A percentile compares a stretch with the other conserved stretches of the same genome.
Conservation (phyloP, 495 filamentous ascomycete species). For the Cairneyella variabilis region DNA sequence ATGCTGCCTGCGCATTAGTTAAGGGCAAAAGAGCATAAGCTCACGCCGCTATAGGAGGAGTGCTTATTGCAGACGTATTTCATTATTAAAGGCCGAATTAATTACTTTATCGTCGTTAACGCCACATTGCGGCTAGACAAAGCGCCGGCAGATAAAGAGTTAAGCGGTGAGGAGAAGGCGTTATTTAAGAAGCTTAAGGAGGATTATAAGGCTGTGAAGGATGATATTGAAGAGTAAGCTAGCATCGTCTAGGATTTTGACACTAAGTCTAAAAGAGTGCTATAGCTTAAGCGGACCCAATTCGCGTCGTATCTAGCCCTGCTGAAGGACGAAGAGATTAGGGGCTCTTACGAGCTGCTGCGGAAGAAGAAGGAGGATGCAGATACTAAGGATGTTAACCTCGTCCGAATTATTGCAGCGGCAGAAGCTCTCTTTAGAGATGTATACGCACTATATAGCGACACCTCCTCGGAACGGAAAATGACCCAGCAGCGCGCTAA, state of each 20-base stretch:
- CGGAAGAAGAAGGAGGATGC: constrained; percentile 2
- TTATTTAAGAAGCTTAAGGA: no score
- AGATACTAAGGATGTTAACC: not conserved
- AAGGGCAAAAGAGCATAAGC: no score
- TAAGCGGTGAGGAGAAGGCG: no score
- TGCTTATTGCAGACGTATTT: no score
- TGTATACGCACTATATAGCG: no score
- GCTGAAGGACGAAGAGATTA: constrained; percentile 7
- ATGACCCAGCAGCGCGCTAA: constrained; percentile 8
- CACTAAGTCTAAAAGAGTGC: constrained; percentile 6
- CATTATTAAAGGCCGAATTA: no score
- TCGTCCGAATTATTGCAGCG: constrained; percentile 2
- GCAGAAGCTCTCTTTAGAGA: no score
- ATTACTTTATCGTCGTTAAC: no score
- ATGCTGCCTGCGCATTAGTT: no score
- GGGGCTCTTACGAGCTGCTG: constrained; percentile 1
- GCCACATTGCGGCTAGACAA: no score
- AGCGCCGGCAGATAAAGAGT: no score
- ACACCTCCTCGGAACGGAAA: constrained; percentile 5
- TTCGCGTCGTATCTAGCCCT: constrained; percentile 6
- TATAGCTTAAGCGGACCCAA: constrained; percentile 2
- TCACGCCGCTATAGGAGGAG: no score
- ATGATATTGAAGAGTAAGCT: constrained; percentile 9
- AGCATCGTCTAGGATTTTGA: constrained; percentile 12
- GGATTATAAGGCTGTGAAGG: constrained; percentile 1